Evolutionary conservation across 441 rosid genomes (phyloP).

Genomic region (Dalechampia spathulata): DNA sequence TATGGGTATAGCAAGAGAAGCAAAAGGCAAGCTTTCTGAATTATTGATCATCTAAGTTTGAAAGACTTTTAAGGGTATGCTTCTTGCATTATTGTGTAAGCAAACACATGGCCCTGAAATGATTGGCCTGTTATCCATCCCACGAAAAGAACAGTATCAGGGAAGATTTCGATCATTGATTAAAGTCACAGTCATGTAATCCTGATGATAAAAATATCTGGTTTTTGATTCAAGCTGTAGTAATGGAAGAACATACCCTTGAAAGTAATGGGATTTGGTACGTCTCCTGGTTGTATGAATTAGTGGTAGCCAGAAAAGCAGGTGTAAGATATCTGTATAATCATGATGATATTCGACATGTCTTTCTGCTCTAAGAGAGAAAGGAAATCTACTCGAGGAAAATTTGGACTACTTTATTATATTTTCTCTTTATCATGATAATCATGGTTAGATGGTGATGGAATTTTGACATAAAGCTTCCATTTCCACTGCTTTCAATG

Average conservation of each 20-base stretch:
- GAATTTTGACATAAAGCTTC: slow-evolving; percentile 16
- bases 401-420: background rate
- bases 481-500: background rate
- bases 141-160: background rate
- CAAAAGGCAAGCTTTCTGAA: background rate
- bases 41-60: background rate
- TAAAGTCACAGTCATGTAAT: background rate
- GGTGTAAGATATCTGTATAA: background rate
- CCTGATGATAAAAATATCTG: background rate
- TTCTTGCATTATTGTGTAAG: background rate
- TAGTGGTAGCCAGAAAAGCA: no score
- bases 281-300: no score
- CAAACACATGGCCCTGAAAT: background rate
- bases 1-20: background rate
- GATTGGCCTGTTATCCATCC: background rate
- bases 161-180: background rate
- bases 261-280: no score
- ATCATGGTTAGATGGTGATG: background rate
- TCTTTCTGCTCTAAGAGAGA: slow-evolving; percentile 1
- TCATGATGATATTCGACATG: background rate
- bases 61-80: background rate
- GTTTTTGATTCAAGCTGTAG: background rate
- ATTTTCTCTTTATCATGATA: background rate
- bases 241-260: no score
- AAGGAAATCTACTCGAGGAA: background rate